These are phyloP conservation scores for Sarcodon sp. DNA, from an alignment of 768 basidiomycete genomes.

Conservation along the genomic window DNA sequence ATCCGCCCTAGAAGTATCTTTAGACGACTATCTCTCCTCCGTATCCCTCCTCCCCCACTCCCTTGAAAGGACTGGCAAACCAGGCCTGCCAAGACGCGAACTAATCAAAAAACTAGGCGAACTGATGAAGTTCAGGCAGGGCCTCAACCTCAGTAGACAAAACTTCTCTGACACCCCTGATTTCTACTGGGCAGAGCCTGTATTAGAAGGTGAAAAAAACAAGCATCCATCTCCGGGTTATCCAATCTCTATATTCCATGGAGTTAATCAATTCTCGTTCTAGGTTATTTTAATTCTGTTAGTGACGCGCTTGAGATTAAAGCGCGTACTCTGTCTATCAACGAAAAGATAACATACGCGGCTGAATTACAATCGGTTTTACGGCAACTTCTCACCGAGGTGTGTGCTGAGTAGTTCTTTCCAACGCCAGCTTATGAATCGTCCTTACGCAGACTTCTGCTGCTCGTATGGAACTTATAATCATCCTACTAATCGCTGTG, in stretches of 20 bases:
- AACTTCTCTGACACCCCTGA: constrained; percentile 85
- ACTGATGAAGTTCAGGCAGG: constrained; percentile 85
- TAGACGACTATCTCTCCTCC: constrained; percentile 75
- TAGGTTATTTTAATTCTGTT: constrained; percentile 76
- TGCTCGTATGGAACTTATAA: constrained; percentile 91
- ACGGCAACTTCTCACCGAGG: constrained; percentile 82
- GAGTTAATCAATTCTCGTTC: background rate
- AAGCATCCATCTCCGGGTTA: too few species aligned
- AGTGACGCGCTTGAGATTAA: constrained; percentile 81
- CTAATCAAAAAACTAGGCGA: constrained; percentile 90
- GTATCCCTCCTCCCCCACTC: constrained; percentile 71
- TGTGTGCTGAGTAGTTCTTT: constrained; percentile 13
- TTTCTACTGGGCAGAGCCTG: constrained; percentile 92
- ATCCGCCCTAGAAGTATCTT: constrained; percentile 72
- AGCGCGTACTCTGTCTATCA: constrained; percentile 65
- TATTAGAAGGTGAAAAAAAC: constrained; percentile 54
- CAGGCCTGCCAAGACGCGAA: constrained; percentile 66
- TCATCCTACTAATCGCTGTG: constrained; percentile 88
- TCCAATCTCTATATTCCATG: background rate
- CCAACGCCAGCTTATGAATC: background rate
- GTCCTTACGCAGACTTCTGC: constrained; percentile 50
- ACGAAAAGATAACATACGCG: constrained; percentile 88
- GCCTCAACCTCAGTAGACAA: constrained; percentile 79
- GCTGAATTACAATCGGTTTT: constrained; percentile 85
- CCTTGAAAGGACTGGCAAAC: constrained; percentile 69